A percentile compares a stretch with the other conserved stretches of the same genome.
Conservation (phyloP, 2,329 filamentous ascomycete genomes). For the Achaetomium macrosporum region DNA sequence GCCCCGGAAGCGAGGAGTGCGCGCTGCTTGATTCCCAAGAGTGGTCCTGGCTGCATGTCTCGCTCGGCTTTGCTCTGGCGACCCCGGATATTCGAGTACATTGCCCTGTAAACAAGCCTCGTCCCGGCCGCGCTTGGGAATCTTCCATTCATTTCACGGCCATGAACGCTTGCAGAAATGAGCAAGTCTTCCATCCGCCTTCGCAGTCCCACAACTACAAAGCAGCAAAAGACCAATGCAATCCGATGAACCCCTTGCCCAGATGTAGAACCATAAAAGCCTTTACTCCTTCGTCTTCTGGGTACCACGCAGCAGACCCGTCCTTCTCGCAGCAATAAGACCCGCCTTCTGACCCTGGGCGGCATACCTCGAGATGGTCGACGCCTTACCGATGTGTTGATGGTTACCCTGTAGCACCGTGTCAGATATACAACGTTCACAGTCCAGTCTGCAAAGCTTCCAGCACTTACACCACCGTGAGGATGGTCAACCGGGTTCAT, state of each 20-base stretch:
- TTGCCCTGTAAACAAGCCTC: constrained; percentile 14
- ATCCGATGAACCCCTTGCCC: constrained; percentile 62
- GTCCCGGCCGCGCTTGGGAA: constrained; percentile 26
- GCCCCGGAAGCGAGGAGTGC: constrained; percentile 12
- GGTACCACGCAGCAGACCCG: constrained; percentile 99
- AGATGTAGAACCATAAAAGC: constrained; percentile 51
- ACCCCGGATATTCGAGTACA: constrained; percentile 10
- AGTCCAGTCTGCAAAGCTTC: constrained; percentile 1
- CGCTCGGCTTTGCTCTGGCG: constrained; percentile 9
- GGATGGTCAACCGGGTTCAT: constrained; percentile 99
- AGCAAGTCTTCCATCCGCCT: constrained; percentile 43
- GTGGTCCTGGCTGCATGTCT: constrained; percentile 15
- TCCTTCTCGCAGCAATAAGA: constrained; percentile 99
- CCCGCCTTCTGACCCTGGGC: constrained; percentile 99
- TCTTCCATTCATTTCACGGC: constrained; percentile 39
- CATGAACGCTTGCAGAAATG: constrained; percentile 43
- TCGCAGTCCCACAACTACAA: constrained; percentile 32
- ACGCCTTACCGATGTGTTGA: constrained; percentile 99
- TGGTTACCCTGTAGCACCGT: constrained; percentile 74
- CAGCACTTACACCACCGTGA: constrained; percentile 72
- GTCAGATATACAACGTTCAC: constrained; percentile 35
- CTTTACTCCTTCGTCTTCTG: constrained; percentile 99
- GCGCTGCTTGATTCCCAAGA: constrained; percentile 15
- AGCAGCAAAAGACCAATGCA: constrained; percentile 50
- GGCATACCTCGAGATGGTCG: constrained; percentile 97